phyloP scores from a whole-genome alignment of 352 stramenopile species.

The Halophytophthora batemanensis region DNA sequence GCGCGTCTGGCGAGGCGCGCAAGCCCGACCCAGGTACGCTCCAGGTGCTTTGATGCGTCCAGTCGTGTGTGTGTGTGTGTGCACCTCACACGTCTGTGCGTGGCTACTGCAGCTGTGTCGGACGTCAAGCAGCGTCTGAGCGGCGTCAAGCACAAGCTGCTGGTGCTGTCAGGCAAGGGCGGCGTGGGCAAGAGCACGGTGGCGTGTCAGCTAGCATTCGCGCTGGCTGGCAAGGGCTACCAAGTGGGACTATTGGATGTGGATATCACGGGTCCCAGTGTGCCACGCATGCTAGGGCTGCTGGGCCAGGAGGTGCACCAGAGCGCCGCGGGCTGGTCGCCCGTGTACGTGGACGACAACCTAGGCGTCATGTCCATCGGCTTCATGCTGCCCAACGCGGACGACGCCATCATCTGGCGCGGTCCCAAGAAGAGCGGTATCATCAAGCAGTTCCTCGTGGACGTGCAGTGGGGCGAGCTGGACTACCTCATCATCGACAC shows the following conservation, averaged over 20 bases:
- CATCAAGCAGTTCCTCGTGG: constrained; percentile 99
- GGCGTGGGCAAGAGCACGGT: constrained; percentile 99
- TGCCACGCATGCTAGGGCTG: constrained; percentile 96
- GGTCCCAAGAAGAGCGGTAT: constrained; percentile 99
- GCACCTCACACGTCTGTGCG: too few relatives aligned
- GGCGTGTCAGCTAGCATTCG: constrained; percentile 97
- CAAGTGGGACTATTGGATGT: constrained; percentile 98
- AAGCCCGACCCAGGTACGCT: constrained; percentile 89
- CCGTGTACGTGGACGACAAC: constrained; percentile 98
- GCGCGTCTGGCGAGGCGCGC: constrained; percentile 89
- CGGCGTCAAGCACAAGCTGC: constrained; percentile 94
- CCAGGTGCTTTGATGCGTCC: too few relatives aligned
- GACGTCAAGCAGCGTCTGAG: constrained; percentile 87
- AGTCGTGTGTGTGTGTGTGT: too few relatives aligned
- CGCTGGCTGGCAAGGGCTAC: constrained; percentile 91
- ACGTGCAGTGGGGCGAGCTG: constrained; percentile 99
- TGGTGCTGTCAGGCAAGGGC: constrained; percentile 99
- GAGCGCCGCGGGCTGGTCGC: constrained; percentile 98
- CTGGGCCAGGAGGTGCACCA: constrained; percentile 95
- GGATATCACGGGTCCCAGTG: constrained; percentile 98
- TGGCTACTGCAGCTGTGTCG: constrained; percentile 70
- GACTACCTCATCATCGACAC: constrained; percentile 99
- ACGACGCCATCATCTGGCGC: constrained; percentile 99
- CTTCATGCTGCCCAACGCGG: constrained; percentile 97
- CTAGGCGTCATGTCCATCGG: constrained; percentile 99